These are phyloP conservation scores for Lactarius trivialis DNA, from an alignment of 768 basidiomycete species.

Conservation along the genomic window DNA sequence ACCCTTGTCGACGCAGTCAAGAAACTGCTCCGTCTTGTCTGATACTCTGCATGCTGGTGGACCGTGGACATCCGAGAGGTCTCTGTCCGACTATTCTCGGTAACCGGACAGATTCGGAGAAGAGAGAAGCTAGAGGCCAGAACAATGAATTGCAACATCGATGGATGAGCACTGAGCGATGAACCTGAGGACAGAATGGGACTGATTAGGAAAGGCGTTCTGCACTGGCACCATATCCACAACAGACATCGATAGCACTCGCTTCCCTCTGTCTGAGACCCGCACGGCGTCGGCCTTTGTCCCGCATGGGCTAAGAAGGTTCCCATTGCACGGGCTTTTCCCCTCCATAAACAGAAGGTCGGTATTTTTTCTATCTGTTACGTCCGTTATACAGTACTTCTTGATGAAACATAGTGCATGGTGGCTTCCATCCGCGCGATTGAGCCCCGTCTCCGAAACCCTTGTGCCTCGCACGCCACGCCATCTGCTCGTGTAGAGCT, in stretches of 20 bases:
- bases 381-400: not conserved
- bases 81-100: not conserved
- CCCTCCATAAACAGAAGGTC: not conserved
- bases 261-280: not conserved
- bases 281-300: not conserved
- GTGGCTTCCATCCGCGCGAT: not conserved
- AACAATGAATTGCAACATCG: not conserved
- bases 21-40: not conserved
- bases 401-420: not conserved
- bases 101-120: not conserved
- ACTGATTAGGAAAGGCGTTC: not conserved
- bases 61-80: not conserved
- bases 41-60: not conserved
- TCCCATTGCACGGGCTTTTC: not conserved
- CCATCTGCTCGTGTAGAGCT: not conserved
- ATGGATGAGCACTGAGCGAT: too few relatives aligned
- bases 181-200: slow-evolving; percentile 5
- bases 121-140: not conserved
- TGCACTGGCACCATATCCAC: not conserved
- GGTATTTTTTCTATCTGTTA: not conserved
- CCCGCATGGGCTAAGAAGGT: not conserved
- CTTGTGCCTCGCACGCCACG: not conserved
- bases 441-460: not conserved
- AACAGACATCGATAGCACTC: not conserved
- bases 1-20: not conserved